These are phyloP conservation scores for Eragrostis curvula DNA, from an alignment of 176 grass and related monocot genomes.

Conservation along the genomic window DNA sequence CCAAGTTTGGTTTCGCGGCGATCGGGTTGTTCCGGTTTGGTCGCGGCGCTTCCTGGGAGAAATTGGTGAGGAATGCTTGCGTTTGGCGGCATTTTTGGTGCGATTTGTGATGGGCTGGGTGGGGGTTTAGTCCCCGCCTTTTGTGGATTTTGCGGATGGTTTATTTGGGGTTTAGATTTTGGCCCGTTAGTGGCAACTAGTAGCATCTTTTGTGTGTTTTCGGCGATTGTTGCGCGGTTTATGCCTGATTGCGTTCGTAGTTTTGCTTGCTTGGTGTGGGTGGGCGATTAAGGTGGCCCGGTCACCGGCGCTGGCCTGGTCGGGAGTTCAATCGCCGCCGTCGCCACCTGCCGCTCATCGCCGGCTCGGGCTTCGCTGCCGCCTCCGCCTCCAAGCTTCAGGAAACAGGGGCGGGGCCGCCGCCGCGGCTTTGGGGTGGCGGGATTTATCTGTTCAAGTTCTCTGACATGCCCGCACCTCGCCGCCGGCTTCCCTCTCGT, in stretches of 20 bases:
- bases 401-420: neutral
- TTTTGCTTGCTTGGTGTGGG: neutral
- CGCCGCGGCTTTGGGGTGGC: neutral
- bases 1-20: neutral
- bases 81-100: neutral
- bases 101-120: neutral
- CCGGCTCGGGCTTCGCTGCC: neutral
- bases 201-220: neutral
- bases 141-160: neutral
- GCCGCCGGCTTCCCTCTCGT: neutral
- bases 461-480: neutral
- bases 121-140: neutral
- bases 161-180: slow-evolving; percentile 4
- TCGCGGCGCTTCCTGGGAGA: neutral
- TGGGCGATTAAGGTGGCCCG: neutral
- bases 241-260: neutral
- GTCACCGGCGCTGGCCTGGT: neutral
- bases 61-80: slow-evolving; percentile 5
- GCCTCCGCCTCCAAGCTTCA: neutral
- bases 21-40: neutral
- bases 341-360: neutral
- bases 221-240: neutral
- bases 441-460: neutral
- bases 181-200: neutral
- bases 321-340: neutral